Conservation (phyloP, 306 rosid species). For the Gleditsia sinensis region DNA sequence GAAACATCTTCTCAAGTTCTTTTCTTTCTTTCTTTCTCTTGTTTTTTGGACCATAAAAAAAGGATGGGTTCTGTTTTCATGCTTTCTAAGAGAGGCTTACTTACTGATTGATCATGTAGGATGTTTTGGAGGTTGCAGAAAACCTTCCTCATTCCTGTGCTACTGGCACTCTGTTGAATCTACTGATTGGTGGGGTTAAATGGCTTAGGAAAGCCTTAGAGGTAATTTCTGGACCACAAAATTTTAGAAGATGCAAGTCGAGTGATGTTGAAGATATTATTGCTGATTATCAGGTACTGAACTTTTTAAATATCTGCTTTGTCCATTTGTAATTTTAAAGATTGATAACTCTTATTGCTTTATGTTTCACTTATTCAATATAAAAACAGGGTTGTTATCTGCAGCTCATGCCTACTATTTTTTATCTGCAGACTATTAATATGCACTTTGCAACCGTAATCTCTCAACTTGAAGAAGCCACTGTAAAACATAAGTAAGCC, state of each 20-base stretch:
- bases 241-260: slow-evolving; percentile 57
- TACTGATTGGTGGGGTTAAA: slow-evolving; percentile 59
- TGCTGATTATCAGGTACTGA: slow-evolving; percentile 56
- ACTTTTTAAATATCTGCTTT: slow-evolving; percentile 18
- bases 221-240: slow-evolving; percentile 49
- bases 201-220: slow-evolving; percentile 80
- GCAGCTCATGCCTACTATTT: slow-evolving; percentile 35
- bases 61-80: neutral
- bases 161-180: slow-evolving; percentile 59
- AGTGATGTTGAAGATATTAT: slow-evolving; percentile 73
- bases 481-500: slow-evolving; percentile 76
- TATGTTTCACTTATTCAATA: slow-evolving; percentile 13
- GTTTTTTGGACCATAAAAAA: neutral
- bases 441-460: slow-evolving; percentile 55
- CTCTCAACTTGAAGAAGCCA: slow-evolving; percentile 69
- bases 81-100: slow-evolving; percentile 26
- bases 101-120: slow-evolving; percentile 54
- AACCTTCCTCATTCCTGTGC: slow-evolving; percentile 43
- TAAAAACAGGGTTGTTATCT: slow-evolving; percentile 26
- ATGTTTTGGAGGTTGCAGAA: slow-evolving; percentile 67
- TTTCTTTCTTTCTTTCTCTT: neutral
- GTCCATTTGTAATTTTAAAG: slow-evolving; percentile 1
- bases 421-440: slow-evolving; percentile 58
- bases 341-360: neutral
- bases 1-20: neutral